Percentiles rank a stretch among this genome's conserved stretches.
phyloP scores from a whole-genome alignment of 805 yeast genomes.

The Danielia oregonensis region DNA sequence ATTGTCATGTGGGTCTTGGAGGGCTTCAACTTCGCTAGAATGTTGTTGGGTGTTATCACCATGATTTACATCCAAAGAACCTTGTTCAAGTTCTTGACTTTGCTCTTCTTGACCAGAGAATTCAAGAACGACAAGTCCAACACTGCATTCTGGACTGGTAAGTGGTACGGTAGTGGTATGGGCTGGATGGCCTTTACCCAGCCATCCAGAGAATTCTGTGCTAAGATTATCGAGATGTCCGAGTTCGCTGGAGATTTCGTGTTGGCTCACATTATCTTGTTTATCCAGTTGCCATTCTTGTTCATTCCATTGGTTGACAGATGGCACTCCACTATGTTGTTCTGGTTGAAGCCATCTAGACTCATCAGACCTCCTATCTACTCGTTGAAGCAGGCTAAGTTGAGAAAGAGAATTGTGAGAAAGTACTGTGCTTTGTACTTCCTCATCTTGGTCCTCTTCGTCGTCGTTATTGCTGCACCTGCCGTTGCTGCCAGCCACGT shows the following conservation, averaged over 20 bases:
- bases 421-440: constrained; percentile 85
- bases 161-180: constrained; percentile 93
- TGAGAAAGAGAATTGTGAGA: constrained; percentile 96
- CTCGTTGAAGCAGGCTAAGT: constrained; percentile 91
- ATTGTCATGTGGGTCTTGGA: constrained; percentile 96
- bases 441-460: constrained; percentile 62
- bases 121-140: constrained; percentile 93
- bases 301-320: constrained; percentile 85
- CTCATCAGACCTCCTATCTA: constrained; percentile 98
- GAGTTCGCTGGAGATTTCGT: constrained; percentile 96
- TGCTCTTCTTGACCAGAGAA: constrained; percentile 83
- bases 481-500: constrained; percentile 71
- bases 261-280: constrained; percentile 84
- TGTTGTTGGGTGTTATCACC: constrained; percentile 81
- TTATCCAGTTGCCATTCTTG: constrained; percentile 85
- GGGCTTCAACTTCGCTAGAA: constrained; percentile 84
- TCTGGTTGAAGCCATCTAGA: constrained; percentile 97
- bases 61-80: constrained; percentile 85
- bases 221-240: constrained; percentile 90
- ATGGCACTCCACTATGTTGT: constrained; percentile 97
- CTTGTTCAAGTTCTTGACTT: constrained; percentile 78
- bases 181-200: constrained; percentile 94
- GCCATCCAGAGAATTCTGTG: constrained; percentile 92
- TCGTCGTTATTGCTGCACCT: constrained; percentile 82
- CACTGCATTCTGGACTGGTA: constrained; percentile 99